Base-by-base conservation (phyloP, 1,284 basidiomycete species). In the Entoloma clypeatum region DNA sequence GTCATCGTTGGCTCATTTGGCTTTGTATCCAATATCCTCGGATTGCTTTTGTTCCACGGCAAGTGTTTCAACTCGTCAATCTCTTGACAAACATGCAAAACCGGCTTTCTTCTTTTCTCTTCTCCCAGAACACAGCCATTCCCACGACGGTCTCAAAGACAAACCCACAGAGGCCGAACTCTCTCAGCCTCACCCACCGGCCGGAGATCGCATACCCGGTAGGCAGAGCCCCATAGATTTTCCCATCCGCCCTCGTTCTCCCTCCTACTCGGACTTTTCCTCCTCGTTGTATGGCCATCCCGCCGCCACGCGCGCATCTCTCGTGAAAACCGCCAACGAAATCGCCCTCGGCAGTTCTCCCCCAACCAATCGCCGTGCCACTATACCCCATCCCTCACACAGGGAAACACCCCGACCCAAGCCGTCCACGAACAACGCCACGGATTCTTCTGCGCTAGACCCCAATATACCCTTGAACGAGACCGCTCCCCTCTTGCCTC, bases 31-130 rank as follows among this genome's bases (percentile, higher is more conserved):
- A 99, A 99, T 59, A 76, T 99, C 25, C 75, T 98, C 36, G 95
- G 96, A 11, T 67, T 99, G 18, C 87, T 95, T 68, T 72, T 99
- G 44, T 99, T 99, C 76, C 93, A 96, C 59, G 95, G 92, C 90
- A 53, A 49, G 77, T 64, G 24, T 49, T 27, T 44, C 28, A 16
- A 44, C 32, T 19, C 5, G 14, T 21, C 14, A 27, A 39, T 31
- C 24, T 18, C 28, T 27, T 38, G 26, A 4, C 45, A 18, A n/a
- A n/a, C n/a, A n/a, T n/a, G n/a, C n/a, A n/a, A n/a, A n/a, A n/a
- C n/a, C n/a, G n/a, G n/a, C n/a, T n/a, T n/a, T n/a, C n/a, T n/a
- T n/a, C n/a, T n/a, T n/a, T n/a, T n/a, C n/a, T n/a, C n/a, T n/a
- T n/a, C n/a, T n/a, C n/a, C n/a, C 48, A 90, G 86, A 91, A 52